Evolutionary conservation across 2,329 filamentous ascomycete genomes (phyloP), one percentile per base, ranked within the genome.

Genomic region (Calycina marina): DNA sequence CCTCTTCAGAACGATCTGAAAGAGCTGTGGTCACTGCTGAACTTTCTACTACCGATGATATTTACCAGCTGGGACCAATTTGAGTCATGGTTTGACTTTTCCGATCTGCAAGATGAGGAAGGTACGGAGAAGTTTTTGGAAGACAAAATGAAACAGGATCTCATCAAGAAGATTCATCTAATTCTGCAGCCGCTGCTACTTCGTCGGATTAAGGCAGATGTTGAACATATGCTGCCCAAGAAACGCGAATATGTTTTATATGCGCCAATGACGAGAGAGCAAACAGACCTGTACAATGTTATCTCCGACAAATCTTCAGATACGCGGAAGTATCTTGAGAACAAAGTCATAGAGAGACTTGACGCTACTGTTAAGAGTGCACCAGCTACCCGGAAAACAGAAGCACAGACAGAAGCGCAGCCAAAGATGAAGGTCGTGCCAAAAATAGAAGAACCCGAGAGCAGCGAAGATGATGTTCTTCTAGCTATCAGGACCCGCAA

Each of bases 181-280:
- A 86, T 98, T 14, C 57, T 98, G 1, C 93, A 96, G 46, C 90
- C 90, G 0, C 77, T 98, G 45, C 62, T 98, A 1, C 63, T 98
- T 1, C 72, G 90, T 1, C 69, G 90, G 12, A 70, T 98, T 40
- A 98, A 98, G 56, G 79, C 83, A 0, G 90, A 98, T 48, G 90
- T 98, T 0, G 88, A 93, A 34, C 77, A 77, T 2, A 72, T 84
- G 29, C 64, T 98, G n/a, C 90, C 90, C 0, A 92, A 88, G 57
- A 98, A 98, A 61, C 72, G 90, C 16, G 90, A 98, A 54, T 98
- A 98, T 44, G 81, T 98, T 3, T 61, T 98, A 0, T 96, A 90
- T 47, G 90, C 90, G 0, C 90, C 90, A 0, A 73, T 98, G 57
- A 93, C 85, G 0, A 69, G 75, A 14, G 84, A 90, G 44, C 90